Evolutionary conservation across 2,329 filamentous ascomycete genomes (phyloP).

Genomic region (Aureobasidium sp.): DNA sequence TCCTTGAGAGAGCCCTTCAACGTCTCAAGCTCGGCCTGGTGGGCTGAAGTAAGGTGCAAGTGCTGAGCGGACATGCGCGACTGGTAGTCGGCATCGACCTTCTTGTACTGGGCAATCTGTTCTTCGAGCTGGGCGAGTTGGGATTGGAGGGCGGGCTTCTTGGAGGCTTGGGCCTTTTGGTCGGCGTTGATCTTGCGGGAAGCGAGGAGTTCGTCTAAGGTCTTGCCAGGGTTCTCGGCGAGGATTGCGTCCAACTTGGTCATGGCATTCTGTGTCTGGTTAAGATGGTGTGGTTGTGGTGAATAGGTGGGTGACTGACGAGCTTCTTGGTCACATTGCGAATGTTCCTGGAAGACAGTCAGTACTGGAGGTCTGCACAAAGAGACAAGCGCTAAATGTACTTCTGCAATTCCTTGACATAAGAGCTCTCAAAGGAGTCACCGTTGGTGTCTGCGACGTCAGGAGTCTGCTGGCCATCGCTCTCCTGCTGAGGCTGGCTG

Average conservation of each 20-base stretch:
- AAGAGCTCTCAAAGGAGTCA: slow-evolving; percentile 64
- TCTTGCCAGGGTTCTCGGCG: slow-evolving; percentile 59
- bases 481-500: slow-evolving; percentile 16
- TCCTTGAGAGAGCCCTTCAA: slow-evolving; percentile 46
- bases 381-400: slow-evolving; percentile 37
- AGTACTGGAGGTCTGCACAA: slow-evolving; percentile 12
- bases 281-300: background rate
- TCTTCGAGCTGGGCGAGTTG: slow-evolving; percentile 65
- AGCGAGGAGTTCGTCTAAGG: slow-evolving; percentile 64
- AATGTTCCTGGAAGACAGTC: slow-evolving; percentile 56
- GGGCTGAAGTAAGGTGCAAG: slow-evolving; percentile 44
- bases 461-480: slow-evolving; percentile 8
- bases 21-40: slow-evolving; percentile 50
- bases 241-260: slow-evolving; percentile 64
- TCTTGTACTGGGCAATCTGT: slow-evolving; percentile 65
- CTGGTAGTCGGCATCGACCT: slow-evolving; percentile 65
- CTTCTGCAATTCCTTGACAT: slow-evolving; percentile 88
- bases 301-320: slow-evolving; percentile 44
- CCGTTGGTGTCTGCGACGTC: slow-evolving; percentile 38
- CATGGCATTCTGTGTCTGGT: slow-evolving; percentile 49
- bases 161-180: slow-evolving; percentile 67
- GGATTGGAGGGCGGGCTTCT: slow-evolving; percentile 64
- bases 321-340: slow-evolving; percentile 94
- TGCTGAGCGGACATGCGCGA: slow-evolving; percentile 51
- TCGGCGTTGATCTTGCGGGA: slow-evolving; percentile 70